Evolutionary conservation across 148 eudicot genomes (phyloP), one percentile per base, ranked within the genome.

Genomic region (Chenopodium album): DNA sequence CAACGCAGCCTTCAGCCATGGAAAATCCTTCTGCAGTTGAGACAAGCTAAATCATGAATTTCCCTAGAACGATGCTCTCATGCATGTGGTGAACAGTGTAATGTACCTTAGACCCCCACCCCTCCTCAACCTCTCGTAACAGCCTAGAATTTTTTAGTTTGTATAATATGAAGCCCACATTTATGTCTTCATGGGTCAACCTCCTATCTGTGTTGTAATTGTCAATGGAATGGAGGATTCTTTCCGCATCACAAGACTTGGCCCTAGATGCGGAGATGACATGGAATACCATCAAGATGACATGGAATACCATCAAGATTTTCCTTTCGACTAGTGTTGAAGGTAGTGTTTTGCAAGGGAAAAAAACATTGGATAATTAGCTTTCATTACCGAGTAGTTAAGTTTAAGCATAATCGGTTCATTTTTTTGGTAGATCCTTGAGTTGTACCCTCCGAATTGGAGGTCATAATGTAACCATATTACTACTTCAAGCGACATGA

Each of bases 1-100:
- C 94, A 29, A 85, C 77, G 73, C 90, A 85, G 84, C 87, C 90
- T 79, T 83, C 88, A 76, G 37, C 76, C 17, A 34, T 10, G 26
- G 84, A 75, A 73, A 67, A 78, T 54, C 79, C 87, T 54, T 67
- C 86, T 23, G 54, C 84, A 4, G 78, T 65, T 73, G 81, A 75
- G 48, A 56, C 84, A 9, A 79, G 67, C 50, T 85, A 68, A 81
- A 47, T 29, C 20, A 16, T 74, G 17, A 56, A 29, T 31, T 34
- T 62, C 6, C 54, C 65, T 41, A 37, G 31, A 47, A 56, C 62
- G 0, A 41, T 41, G 44, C 41, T 48, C 11, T 41, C 29, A 14
- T 26, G 60, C 73, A 20, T 3, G 10, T 70, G 22, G 1, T 50
- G 54, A 50, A 50, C 54, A 50, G 41, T 34, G 37, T 22, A 52